Evolutionary conservation across 805 yeast genomes (phyloP).

Genomic region (Kluyveromyces nonfermentans): DNA sequence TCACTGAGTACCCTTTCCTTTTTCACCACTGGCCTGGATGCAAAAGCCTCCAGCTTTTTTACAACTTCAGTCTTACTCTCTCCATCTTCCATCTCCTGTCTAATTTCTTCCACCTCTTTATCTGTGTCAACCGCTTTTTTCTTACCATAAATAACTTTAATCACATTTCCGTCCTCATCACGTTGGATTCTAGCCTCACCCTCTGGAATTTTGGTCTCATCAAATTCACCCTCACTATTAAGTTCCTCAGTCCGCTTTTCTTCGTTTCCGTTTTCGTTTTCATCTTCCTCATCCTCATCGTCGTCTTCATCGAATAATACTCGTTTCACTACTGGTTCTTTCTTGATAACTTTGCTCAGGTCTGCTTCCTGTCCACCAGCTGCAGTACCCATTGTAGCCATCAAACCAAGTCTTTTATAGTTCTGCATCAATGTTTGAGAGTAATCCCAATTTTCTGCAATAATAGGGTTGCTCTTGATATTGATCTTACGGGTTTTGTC

Average conservation of each 20-base stretch:
- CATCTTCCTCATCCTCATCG: conserved; percentile 9
- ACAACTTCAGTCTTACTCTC: conserved; percentile 47
- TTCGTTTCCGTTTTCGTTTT: conserved; percentile 15
- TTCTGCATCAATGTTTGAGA: conserved; percentile 75
- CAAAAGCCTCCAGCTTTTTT: conserved; percentile 55
- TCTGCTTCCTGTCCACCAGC: conserved; percentile 78
- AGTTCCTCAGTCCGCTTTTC: conserved; percentile 15
- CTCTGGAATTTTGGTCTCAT: conserved; percentile 50
- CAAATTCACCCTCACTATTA: conserved; percentile 29
- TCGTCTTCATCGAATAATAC: conserved; percentile 23
- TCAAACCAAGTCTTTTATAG: conserved; percentile 72
- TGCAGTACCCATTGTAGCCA: conserved; percentile 50
- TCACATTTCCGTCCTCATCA: conserved; percentile 58
- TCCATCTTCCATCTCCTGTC: conserved; percentile 13
- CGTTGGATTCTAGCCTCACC: conserved; percentile 73
- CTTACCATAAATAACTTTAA: conserved; percentile 62
- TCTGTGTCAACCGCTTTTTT: conserved; percentile 34
- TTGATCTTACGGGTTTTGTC: conserved; percentile 61
- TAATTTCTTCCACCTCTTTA: conserved; percentile 25
- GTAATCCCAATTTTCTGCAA: conserved; percentile 87
- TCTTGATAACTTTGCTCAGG: conserved; percentile 32
- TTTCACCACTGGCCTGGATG: conserved; percentile 33
- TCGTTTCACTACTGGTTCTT: conserved; percentile 27
- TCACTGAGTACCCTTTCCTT: conserved; percentile 52
- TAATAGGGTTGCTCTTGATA: conserved; percentile 65